Evolutionary conservation across 352 stramenopile genomes (phyloP).

Genomic region (Phytophthora multivora): DNA sequence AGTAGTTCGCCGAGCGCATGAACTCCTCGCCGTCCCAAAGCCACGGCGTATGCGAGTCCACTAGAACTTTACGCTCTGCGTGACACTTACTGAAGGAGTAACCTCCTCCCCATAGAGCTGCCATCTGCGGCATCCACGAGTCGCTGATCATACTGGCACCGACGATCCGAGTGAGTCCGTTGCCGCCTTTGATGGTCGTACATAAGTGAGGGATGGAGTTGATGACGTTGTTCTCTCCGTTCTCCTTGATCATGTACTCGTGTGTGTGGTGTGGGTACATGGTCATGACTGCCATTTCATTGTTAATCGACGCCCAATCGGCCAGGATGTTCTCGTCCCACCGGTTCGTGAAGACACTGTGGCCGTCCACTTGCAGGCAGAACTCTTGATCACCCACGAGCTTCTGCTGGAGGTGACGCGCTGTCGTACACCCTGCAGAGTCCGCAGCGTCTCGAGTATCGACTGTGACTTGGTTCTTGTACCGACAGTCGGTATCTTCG

Average conservation of each 20-base stretch:
- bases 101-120: conserved; percentile 69
- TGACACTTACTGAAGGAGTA: conserved; percentile 85
- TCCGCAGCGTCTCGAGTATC: conserved; percentile 70
- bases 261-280: conserved; percentile 80
- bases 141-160: conserved; percentile 72
- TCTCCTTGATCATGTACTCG: conserved; percentile 64
- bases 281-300: conserved; percentile 82
- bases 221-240: conserved; percentile 71
- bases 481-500: conserved; percentile 56
- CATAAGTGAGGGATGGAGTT: conserved; percentile 73
- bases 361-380: conserved; percentile 80
- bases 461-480: conserved; percentile 63
- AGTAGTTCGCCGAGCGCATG: conserved; percentile 55
- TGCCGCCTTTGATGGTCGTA: conserved; percentile 58
- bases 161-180: conserved; percentile 62
- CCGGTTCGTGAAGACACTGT: conserved; percentile 83
- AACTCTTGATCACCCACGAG: conserved; percentile 73
- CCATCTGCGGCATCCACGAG: conserved; percentile 70
- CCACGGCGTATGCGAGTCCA: conserved; percentile 79
- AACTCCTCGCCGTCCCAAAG: conserved; percentile 76
- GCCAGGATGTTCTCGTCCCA: conserved; percentile 73
- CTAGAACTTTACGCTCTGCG: conserved; percentile 59
- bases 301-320: conserved; percentile 70
- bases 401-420: conserved; percentile 77
- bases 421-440: conserved; percentile 71